Evolutionary conservation across 441 rosid species (phyloP).

Genomic region (Populus hybrid): DNA sequence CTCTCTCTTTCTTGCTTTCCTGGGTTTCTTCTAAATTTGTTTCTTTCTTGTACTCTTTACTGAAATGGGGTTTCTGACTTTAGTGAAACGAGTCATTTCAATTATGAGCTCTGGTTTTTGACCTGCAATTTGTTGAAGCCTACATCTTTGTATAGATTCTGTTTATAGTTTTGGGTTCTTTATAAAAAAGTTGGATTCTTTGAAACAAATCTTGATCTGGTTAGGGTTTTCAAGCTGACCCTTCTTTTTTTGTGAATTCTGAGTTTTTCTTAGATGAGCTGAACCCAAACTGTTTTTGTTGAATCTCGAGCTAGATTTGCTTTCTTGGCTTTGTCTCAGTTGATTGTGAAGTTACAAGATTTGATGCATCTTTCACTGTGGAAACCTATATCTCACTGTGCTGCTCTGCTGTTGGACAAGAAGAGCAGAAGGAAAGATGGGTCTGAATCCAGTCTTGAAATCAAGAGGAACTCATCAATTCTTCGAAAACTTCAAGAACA

Average conservation of each 20-base stretch:
- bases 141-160: constrained; percentile 14
- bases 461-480: constrained; percentile 46
- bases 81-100: constrained; percentile 16
- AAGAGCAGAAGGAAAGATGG: constrained; percentile 81
- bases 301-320: constrained; percentile 28
- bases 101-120: constrained; percentile 32
- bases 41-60: constrained; percentile 34
- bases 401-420: constrained; percentile 90
- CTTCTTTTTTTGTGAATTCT: not conserved
- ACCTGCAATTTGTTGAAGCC: constrained; percentile 27
- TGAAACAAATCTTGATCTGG: constrained; percentile 15
- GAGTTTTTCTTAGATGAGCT: constrained; percentile 44
- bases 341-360: constrained; percentile 22
- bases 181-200: constrained; percentile 17
- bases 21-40: constrained; percentile 43
- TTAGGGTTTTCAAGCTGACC: constrained; percentile 33
- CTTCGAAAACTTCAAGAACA: constrained; percentile 66
- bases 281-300: constrained; percentile 16
- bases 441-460: constrained; percentile 53
- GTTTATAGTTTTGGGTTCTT: constrained; percentile 10
- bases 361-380: constrained; percentile 94
- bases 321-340: constrained; percentile 20
- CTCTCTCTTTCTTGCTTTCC: constrained; percentile 37
- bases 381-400: constrained; percentile 97
- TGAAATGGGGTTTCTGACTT: constrained; percentile 33